Percentiles rank a stretch among this genome's conserved stretches.
Conservation (phyloP, 495 filamentous ascomycete genomes). For the Aspergillus cristatus region DNA sequence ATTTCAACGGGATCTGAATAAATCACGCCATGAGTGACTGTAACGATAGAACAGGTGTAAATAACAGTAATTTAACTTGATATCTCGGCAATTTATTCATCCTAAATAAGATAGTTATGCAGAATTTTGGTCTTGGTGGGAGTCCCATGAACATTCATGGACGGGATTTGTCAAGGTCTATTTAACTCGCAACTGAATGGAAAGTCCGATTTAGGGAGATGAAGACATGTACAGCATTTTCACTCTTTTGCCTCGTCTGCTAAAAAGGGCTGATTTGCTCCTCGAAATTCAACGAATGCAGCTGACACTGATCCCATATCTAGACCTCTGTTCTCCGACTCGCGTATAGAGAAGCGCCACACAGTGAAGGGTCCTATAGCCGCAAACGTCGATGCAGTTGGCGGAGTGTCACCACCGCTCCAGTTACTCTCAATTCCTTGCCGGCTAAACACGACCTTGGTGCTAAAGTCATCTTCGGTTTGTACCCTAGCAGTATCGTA, state of each 20-base stretch:
- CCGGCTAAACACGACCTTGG: not conserved
- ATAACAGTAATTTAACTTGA: too few relatives aligned
- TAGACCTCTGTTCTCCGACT: not conserved
- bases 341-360: not conserved
- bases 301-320: not conserved
- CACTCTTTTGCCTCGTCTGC: not conserved
- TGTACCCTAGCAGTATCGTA: not conserved
- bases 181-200: too few relatives aligned
- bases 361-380: not conserved
- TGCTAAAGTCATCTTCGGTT: not conserved
- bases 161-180: too few relatives aligned
- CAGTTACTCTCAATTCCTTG: not conserved
- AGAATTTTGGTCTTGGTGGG: too few relatives aligned
- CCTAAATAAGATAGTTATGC: too few relatives aligned
- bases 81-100: too few relatives aligned
- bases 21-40: too few relatives aligned
- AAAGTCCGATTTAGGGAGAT: too few relatives aligned
- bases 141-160: too few relatives aligned
- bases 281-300: not conserved
- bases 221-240: too few relatives aligned
- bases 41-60: too few relatives aligned
- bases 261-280: not conserved
- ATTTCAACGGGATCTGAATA: too few relatives aligned
- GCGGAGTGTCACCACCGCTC: constrained; percentile 1
- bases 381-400: not conserved